Base-by-base conservation (phyloP, 192 early-diverging fungal species). In the Oehlia diaphana region DNA sequence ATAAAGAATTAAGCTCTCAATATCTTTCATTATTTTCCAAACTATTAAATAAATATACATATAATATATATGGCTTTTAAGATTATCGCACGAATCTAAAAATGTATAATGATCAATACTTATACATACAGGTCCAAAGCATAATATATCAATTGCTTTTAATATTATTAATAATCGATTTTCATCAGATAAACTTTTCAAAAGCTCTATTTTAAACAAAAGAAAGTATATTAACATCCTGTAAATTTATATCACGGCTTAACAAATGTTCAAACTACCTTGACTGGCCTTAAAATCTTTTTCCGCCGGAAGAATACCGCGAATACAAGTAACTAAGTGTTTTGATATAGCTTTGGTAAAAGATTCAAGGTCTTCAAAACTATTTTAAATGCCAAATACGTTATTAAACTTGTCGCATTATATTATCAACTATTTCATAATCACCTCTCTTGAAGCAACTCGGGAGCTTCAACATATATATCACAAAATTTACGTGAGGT, bases 91-190 rank as follows among this genome's bases (percentile, higher is more conserved):
- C 72, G 19, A 39, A 72, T 39, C 10, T 44, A 70, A 73, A n/a
- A 77, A 58, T 16, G 5, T 53, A 72, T 37, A n/a, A 26, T 39
- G 9, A 21, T 16, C 26, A 14, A 42, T 26, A 23, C 26, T 63
- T 53, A 35, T 70, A 81, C 86, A 77, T 84, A 88, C 89, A 2
- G 87, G 86, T 37, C 87, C 89, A 63, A 84, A 82, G 39, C 85
- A 83, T 8, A 88, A 49, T 33, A 90, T 83, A 35, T 87, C 78
- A 44, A 90, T 81, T 0, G 86, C 80, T 58, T 82, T 84, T 26
- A 87, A 62, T 23, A 84, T 79, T 78, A 84, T 82, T 70, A 80
- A 87, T 26, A 87, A 42, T 33, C 81, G 82, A 21, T 35, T 50
- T 69, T 83, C 85, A 33, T 82, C 83, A 31, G 82, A 72, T 10